A percentile compares a stretch with the other conserved stretches of the same genome.
These are phyloP conservation scores for Mesembryanthemum crystallinum DNA, from an alignment of 148 eudicot species.

Conservation along the genomic window DNA sequence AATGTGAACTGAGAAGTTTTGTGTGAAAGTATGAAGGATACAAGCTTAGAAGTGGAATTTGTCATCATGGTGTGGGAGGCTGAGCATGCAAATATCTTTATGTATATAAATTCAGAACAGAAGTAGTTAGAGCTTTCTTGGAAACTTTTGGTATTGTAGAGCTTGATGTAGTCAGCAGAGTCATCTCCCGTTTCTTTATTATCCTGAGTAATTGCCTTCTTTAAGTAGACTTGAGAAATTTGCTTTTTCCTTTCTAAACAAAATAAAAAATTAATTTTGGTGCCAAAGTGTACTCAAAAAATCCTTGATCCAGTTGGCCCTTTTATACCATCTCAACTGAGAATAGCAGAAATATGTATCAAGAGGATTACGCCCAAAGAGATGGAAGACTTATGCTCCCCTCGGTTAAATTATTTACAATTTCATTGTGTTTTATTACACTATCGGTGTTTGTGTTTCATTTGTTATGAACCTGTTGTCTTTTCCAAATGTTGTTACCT, in stretches of 20 bases:
- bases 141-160: not conserved
- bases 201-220: no score
- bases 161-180: not conserved
- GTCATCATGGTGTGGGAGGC: not conserved
- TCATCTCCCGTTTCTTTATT: no score
- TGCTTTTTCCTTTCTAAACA: not conserved
- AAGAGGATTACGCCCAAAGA: not conserved
- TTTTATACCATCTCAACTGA: not conserved
- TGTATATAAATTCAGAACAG: not conserved
- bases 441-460: no score
- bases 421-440: not conserved
- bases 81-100: not conserved
- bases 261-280: not conserved
- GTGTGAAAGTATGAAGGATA: no score
- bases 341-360: not conserved
- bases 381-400: not conserved
- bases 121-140: not conserved
- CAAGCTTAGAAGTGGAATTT: no score
- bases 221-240: not conserved
- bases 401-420: no score
- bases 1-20: not conserved
- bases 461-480: not conserved
- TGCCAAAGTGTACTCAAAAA: not conserved
- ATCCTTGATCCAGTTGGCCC: not conserved
- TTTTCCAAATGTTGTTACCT: not conserved